Evolutionary conservation across 768 basidiomycete species (phyloP), one percentile per base, ranked within the genome.

Genomic region (Ramaria sp.): DNA sequence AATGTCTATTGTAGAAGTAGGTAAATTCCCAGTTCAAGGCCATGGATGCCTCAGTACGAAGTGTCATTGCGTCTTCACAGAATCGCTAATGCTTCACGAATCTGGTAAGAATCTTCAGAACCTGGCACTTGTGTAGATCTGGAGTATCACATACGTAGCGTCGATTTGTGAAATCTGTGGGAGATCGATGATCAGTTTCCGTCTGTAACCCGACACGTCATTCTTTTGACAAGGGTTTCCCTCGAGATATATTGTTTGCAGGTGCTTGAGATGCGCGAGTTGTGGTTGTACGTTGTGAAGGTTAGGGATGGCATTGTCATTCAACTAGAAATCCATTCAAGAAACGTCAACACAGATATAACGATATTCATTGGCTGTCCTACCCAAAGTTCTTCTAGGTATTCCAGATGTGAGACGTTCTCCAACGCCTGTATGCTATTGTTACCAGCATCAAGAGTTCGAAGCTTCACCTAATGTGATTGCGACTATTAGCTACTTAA

Each of bases 331-430:
- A 57, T 28, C 20, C 47, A 38, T 13, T 18, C 10, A 13, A 38
- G 30, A 32, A 49, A 42, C 22, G 22, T 34, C n/a, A 42, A 18
- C 8, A 41, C 2, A 41, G 20, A 18, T 22, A n/a, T 16, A 27
- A 34, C 20, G 32, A 45, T 8, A 44, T 18, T 18, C 54, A 6
- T 48, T 41, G 6, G 28, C 48, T 24, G 10, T 64, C 79, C 24
- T 57, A 94, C 93, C 96, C 96, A 99, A 60, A 99, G 77, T 64
- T 99, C 96, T 63, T 93, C 88, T n/a, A 99, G 70, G 3, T 72
- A 65, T 3, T 62, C 71, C 8, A 96, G 71, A 66, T 95, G 89
- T 0, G 86, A 79, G 24, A 97, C 63, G 54, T 88, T 89, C 63
- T 95, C 92, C 24, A 96, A 76, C 53, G 73, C 74, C 37, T 78